These are phyloP conservation scores for Pythium grandisporangium DNA, from an alignment of 352 stramenopile genomes.

Conservation along the genomic window DNA sequence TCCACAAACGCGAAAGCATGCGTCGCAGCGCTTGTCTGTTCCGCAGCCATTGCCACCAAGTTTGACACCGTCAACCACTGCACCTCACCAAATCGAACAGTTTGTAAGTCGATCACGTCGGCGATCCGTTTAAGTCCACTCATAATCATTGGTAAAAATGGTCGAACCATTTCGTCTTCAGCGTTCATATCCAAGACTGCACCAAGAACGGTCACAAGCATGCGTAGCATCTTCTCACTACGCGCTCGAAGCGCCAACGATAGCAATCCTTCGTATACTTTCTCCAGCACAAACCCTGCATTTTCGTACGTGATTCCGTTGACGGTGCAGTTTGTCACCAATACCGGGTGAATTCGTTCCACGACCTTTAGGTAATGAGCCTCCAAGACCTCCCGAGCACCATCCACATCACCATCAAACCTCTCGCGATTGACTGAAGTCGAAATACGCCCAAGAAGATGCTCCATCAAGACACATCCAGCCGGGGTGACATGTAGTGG, in stretches of 20 bases:
- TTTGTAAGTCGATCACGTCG: constrained; percentile 9
- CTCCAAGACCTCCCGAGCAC: constrained; percentile 31
- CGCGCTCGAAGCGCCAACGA: constrained; percentile 29
- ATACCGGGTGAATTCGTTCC: constrained; percentile 27
- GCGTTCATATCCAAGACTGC: constrained; percentile 48
- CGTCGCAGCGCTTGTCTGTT: constrained; percentile 24
- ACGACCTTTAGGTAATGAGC: constrained; percentile 40
- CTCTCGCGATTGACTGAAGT: constrained; percentile 7
- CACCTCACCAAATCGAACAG: constrained; percentile 14
- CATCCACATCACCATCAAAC: constrained; percentile 30
- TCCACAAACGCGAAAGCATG: constrained; percentile 60
- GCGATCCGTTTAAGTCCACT: constrained; percentile 19
- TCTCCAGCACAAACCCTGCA: constrained; percentile 46
- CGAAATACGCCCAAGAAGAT: constrained; percentile 29
- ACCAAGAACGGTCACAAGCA: constrained; percentile 29
- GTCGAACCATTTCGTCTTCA: constrained; percentile 46
- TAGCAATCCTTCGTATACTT: constrained; percentile 51
- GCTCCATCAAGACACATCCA: constrained; percentile 62
- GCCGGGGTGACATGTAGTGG: constrained; percentile 27
- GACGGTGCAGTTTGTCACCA: constrained; percentile 23
- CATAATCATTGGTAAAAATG: constrained; percentile 56
- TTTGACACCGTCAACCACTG: constrained; percentile 58
- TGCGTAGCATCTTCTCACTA: constrained; percentile 19
- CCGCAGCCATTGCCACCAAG: constrained; percentile 49
- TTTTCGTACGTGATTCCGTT: constrained; percentile 56